phyloP scores from a whole-genome alignment of 2,329 filamentous ascomycete species.

The Paecilomyces formosus region DNA sequence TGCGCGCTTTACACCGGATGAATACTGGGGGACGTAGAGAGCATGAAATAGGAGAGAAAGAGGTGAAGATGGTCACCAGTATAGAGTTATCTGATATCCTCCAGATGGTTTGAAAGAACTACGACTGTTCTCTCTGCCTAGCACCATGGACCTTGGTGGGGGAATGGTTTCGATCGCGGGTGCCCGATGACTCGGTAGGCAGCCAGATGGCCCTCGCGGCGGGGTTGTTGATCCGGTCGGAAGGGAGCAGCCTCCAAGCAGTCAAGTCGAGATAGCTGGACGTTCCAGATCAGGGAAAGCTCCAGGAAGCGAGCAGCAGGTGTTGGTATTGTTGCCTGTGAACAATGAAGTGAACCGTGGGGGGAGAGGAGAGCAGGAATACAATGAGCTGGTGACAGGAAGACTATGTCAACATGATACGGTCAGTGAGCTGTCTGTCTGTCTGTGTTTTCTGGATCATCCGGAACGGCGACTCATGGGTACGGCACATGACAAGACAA shows the following conservation, averaged over 20 bases:
- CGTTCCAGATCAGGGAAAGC: background rate
- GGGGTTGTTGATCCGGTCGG: background rate
- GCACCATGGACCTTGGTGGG: background rate
- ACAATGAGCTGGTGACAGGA: background rate
- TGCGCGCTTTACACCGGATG: background rate
- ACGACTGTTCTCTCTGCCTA: slow-evolving; percentile 1
- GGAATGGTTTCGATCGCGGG: background rate
- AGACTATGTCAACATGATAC: slow-evolving; percentile 5
- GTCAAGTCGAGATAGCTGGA: background rate
- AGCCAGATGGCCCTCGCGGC: background rate
- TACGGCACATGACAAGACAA: slow-evolving; percentile 7
- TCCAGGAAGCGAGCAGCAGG: background rate
- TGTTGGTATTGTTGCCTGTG: background rate
- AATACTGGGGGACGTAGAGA: background rate
- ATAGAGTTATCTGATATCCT: background rate
- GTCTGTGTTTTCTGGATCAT: background rate
- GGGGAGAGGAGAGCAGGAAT: background rate
- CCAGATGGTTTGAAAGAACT: background rate
- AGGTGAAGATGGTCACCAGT: background rate
- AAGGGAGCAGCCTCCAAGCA: background rate
- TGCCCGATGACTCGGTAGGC: slow-evolving; percentile 3
- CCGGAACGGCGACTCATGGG: slow-evolving; percentile 2
- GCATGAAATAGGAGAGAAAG: slow-evolving; percentile 1
- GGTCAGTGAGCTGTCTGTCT: background rate
- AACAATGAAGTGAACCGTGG: background rate